Evolutionary conservation across 2,329 filamentous ascomycete species (phyloP), one percentile per base, ranked within the genome.

Genomic region (Nothopassalora personata): DNA sequence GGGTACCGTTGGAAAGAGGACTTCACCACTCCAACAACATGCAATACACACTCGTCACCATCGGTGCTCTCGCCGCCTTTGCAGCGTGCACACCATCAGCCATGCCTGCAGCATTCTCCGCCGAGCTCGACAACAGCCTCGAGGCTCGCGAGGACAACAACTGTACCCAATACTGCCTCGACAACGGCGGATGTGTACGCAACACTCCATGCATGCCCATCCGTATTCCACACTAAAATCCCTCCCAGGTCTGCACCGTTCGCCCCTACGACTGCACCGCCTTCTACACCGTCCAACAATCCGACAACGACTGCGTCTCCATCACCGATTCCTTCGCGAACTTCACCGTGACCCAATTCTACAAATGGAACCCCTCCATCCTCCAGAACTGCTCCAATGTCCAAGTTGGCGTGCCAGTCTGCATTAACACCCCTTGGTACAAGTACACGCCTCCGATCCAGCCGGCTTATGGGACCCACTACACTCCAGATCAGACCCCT

Each of bases 321-420:
- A 68, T 74, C 56, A 71, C 70, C 48, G 60, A 67, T 50, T 60
- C 59, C 31, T 73, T 66, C 66, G 58, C 64, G 56, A 73, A 71
- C 63, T 73, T 74, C 66, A 73, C 71, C 28, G 67, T 71, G 8
- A 66, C 68, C 11, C 70, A 72, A 47, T 65, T 73, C 46, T 70
- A 69, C 60, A 63, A 66, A n/a, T 74, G 72, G 72, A 74, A 74
- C 63, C 72, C 72, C 1, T 55, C 47, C 23, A 61, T 66, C 51
- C 67, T 69, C 48, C 64, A 65, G 19, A 59, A 62, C 15, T 72
- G 70, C 58, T 69, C 67, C 53, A 67, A 70, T 11, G 64, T 73
- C 1, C 68, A 64, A 31, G 71, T 69, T n/a, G 70, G 67, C 56
- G 68, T 70, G 4, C 71, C 71, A 9, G 68, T 73, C 53, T 74